A percentile compares a stretch with the other conserved stretches of the same genome.
Evolutionary conservation across 2,329 filamentous ascomycete species (phyloP).

Genomic region (Alternaria sp.): DNA sequence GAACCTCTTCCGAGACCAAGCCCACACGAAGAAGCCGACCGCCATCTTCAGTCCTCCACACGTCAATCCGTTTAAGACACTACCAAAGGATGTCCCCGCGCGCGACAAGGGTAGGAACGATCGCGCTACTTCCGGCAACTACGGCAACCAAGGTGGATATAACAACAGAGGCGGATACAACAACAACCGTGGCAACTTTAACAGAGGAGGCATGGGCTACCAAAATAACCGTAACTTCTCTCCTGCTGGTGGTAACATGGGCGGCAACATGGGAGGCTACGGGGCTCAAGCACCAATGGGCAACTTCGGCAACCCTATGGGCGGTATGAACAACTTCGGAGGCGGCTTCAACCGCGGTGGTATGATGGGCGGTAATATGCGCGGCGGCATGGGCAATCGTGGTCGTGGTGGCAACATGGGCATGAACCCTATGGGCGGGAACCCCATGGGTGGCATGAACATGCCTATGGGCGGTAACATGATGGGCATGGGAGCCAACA

Average conservation of each 20-base stretch:
- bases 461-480: slow-evolving; percentile 48
- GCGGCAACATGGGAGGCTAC: slow-evolving; percentile 54
- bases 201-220: slow-evolving; percentile 41
- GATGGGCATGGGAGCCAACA: slow-evolving; percentile 50
- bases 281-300: slow-evolving; percentile 51
- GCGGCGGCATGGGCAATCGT: slow-evolving; percentile 57
- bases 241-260: slow-evolving; percentile 43
- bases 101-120: slow-evolving; percentile 71
- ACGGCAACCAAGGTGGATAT: slow-evolving; percentile 57
- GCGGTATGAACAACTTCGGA: slow-evolving; percentile 47
- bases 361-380: slow-evolving; percentile 46
- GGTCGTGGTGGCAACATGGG: slow-evolving; percentile 46
- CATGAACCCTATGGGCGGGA: slow-evolving; percentile 46
- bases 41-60: slow-evolving; percentile 78
- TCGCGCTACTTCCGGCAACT: slow-evolving; percentile 54
- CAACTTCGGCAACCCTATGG: slow-evolving; percentile 53
- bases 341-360: slow-evolving; percentile 52
- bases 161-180: slow-evolving; percentile 51
- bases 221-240: slow-evolving; percentile 48
- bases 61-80: slow-evolving; percentile 86
- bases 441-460: slow-evolving; percentile 45
- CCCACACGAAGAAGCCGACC: slow-evolving; percentile 68
- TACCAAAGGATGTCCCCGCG: slow-evolving; percentile 84
- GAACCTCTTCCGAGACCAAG: slow-evolving; percentile 63
- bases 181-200: slow-evolving; percentile 44